Percentiles rank a stretch among this genome's conserved stretches.
These are phyloP conservation scores for Xerocomellus amylosporus DNA, from an alignment of 768 basidiomycete genomes.

Conservation along the genomic window DNA sequence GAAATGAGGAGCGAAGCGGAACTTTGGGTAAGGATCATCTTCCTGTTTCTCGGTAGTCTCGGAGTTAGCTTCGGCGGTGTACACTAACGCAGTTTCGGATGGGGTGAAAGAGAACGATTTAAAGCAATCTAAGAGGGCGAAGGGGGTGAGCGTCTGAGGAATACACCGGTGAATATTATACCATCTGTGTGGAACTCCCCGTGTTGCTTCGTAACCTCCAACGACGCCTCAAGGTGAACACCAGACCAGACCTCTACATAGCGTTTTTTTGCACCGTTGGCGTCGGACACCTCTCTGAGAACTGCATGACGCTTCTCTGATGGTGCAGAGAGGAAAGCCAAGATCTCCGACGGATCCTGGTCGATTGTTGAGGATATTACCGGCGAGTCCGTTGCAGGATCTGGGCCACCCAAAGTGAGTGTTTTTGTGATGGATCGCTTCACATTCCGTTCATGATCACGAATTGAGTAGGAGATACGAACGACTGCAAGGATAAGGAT, in stretches of 20 bases:
- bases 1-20: slow-evolving; percentile 55
- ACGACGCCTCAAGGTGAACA: slow-evolving; percentile 40
- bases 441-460: slow-evolving; percentile 50
- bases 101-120: slow-evolving; percentile 53
- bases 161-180: slow-evolving; percentile 17
- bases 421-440: slow-evolving; percentile 46
- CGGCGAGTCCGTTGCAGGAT: slow-evolving; percentile 6
- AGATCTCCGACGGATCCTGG: slow-evolving; percentile 34
- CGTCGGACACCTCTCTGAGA: slow-evolving; percentile 38
- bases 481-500: slow-evolving; percentile 29
- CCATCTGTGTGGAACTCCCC: slow-evolving; percentile 64
- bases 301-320: slow-evolving; percentile 42
- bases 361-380: slow-evolving; percentile 12
- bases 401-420: slow-evolving; percentile 26
- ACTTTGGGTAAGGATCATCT: slow-evolving; percentile 38
- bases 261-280: slow-evolving; percentile 38
- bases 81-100: slow-evolving; percentile 51
- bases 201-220: slow-evolving; percentile 58
- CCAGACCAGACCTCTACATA: slow-evolving; percentile 60
- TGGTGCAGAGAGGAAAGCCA: slow-evolving; percentile 43
- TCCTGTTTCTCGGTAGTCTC: slow-evolving; percentile 19
- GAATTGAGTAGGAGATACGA: slow-evolving; percentile 44
- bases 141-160: neutral
- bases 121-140: slow-evolving; percentile 46
- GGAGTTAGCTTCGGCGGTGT: slow-evolving; percentile 56